phyloP scores from a whole-genome alignment of 139 green algal species.

The Tetraselmis striata region DNA sequence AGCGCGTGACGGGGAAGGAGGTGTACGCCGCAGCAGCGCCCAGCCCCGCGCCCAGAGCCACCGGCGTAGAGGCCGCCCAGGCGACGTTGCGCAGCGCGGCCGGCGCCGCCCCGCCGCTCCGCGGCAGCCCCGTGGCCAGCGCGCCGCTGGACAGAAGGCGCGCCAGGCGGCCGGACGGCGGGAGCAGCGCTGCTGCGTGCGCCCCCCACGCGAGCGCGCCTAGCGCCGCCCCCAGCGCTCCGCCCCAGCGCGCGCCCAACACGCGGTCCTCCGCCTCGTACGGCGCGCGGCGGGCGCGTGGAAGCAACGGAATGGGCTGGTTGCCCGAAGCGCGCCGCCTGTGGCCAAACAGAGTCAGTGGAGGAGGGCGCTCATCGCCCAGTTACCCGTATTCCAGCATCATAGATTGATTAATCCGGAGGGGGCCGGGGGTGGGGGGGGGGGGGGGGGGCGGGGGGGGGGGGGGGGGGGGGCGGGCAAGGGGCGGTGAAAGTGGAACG shows the following conservation, averaged over 20 bases:
- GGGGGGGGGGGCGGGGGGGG: too few species aligned
- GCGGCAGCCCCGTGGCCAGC: too few species aligned
- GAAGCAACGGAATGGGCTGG: background rate
- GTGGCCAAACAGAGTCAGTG: too few species aligned
- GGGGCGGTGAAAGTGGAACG: too few species aligned
- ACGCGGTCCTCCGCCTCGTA: background rate
- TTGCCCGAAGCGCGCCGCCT: background rate
- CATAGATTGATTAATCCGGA: too few species aligned
- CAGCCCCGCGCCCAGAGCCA: background rate
- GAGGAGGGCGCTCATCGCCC: too few species aligned
- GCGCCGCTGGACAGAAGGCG: too few species aligned
- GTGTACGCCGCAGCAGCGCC: background rate
- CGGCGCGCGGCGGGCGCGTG: background rate
- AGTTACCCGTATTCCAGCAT: too few species aligned
- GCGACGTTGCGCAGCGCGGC: background rate
- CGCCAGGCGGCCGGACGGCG: background rate
- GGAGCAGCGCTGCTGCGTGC: background rate
- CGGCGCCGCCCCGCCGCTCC: too few species aligned
- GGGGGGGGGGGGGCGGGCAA: too few species aligned
- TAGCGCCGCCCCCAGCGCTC: background rate
- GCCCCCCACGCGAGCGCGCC: background rate
- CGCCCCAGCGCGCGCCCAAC: background rate
- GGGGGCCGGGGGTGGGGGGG: too few species aligned
- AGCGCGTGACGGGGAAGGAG: conserved; percentile 9
- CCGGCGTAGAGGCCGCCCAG: too few species aligned